Conservation (phyloP, 164 flowering plant genomes). For the Akebia trifoliata region DNA sequence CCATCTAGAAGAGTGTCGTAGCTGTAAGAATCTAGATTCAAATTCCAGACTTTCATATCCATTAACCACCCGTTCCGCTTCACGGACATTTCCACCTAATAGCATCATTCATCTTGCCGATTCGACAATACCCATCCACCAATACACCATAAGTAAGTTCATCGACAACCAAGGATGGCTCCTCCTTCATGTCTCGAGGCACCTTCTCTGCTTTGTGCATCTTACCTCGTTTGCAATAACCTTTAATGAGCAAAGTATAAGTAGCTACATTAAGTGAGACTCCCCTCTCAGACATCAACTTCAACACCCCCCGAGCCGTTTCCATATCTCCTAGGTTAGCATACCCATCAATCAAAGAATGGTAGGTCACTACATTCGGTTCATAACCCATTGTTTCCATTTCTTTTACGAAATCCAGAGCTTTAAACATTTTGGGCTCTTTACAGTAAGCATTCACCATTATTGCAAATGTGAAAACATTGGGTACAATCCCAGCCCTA, state of each 20-base stretch:
- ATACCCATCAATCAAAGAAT: constrained; percentile 75
- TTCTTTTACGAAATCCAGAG: constrained; percentile 40
- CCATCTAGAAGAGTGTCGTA: constrained; percentile 69
- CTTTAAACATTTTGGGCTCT: constrained; percentile 47
- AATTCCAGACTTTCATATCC: constrained; percentile 44
- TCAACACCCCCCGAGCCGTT: constrained; percentile 44
- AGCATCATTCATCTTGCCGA: constrained; percentile 71
- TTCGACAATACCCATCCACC: constrained; percentile 63
- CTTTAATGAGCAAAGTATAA: constrained; percentile 62
- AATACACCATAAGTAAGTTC: constrained; percentile 64
- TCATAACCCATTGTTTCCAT: constrained; percentile 69
- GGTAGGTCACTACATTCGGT: constrained; percentile 53
- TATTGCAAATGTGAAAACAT: constrained; percentile 60
- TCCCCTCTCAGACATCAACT: constrained; percentile 50
- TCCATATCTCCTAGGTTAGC: constrained; percentile 50
- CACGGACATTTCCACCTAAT: constrained; percentile 46
- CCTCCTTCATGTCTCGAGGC: constrained; percentile 38
- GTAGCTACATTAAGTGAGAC: constrained; percentile 48
- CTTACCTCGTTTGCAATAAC: constrained; percentile 54
- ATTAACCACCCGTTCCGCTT: constrained; percentile 47
- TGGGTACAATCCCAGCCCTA: constrained; percentile 53
- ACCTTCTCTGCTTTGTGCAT: constrained; percentile 66
- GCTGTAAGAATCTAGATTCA: constrained; percentile 70
- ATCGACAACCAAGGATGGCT: constrained; percentile 37
- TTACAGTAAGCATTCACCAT: constrained; percentile 80